These are phyloP conservation scores for Backusella circina DNA, from an alignment of 192 early-diverging fungal species.

Conservation along the genomic window DNA sequence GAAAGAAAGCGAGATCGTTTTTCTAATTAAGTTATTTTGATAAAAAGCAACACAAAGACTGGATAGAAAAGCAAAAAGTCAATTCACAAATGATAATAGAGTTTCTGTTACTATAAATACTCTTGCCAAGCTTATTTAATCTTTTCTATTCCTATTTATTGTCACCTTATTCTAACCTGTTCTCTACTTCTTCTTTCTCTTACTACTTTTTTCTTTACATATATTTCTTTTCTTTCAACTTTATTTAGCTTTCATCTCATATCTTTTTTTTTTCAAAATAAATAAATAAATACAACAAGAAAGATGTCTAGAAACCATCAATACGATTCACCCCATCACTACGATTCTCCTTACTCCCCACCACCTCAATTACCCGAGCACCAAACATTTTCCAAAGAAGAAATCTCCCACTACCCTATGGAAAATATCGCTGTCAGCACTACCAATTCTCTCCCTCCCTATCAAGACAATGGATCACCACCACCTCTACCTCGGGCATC, in stretches of 20 bases:
- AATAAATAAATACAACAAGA: not conserved
- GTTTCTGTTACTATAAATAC: not conserved
- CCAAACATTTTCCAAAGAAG: not conserved
- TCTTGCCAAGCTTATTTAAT: not conserved
- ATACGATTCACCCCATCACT: not conserved
- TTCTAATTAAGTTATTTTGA: not conserved
- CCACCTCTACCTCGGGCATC: not conserved
- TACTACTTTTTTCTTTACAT: not conserved
- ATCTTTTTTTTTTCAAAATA: not conserved
- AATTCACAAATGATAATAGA: not conserved
- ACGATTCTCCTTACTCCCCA: not conserved
- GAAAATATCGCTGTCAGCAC: not conserved
- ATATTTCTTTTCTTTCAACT: not conserved
- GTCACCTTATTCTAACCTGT: not conserved
- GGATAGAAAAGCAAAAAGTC: not conserved
- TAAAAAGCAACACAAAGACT: not conserved
- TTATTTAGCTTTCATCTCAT: not conserved
- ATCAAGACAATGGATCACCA: not conserved
- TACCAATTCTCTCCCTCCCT: not conserved
- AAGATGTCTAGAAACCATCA: not conserved
- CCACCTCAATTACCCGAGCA: not conserved
- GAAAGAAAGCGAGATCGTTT: not conserved
- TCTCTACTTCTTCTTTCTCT: not conserved
- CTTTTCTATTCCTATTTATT: not conserved
- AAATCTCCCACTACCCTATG: not conserved